Percentiles rank a stretch among this genome's conserved stretches.
Conservation (phyloP, 352 stramenopile species). For the Phytopythium boreale region DNA sequence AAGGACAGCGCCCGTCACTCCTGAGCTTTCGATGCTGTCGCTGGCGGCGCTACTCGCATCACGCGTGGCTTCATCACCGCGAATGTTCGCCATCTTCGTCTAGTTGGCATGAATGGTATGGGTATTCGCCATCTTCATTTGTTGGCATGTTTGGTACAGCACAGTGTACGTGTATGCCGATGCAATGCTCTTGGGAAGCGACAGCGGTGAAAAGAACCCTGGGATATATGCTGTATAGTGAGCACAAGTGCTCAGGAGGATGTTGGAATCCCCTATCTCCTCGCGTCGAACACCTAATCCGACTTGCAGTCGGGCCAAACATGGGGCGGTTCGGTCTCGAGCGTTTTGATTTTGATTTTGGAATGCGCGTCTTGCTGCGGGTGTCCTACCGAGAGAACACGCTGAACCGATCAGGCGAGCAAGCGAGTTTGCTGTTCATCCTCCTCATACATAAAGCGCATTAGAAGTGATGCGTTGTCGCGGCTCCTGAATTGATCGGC, state of each 20-base stretch:
- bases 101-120: too few species aligned
- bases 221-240: neutral
- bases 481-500: neutral
- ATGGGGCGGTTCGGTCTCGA: neutral
- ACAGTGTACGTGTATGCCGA: too few species aligned
- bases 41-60: too few species aligned
- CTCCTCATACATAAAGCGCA: neutral
- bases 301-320: neutral
- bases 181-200: too few species aligned
- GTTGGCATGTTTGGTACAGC: too few species aligned
- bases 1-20: neutral
- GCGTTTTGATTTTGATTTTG: neutral
- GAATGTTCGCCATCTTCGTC: too few species aligned
- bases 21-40: too few species aligned
- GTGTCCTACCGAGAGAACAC: neutral
- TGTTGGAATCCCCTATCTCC: neutral
- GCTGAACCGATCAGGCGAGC: neutral
- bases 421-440: neutral
- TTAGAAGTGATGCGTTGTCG: neutral
- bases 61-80: too few species aligned
- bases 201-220: too few species aligned
- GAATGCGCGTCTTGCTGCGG: neutral
- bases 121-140: too few species aligned
- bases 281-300: neutral
- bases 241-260: neutral